Evolutionary conservation across 352 stramenopile species (phyloP), one percentile per base, ranked within the genome.

Genomic region (Albugo candida): DNA sequence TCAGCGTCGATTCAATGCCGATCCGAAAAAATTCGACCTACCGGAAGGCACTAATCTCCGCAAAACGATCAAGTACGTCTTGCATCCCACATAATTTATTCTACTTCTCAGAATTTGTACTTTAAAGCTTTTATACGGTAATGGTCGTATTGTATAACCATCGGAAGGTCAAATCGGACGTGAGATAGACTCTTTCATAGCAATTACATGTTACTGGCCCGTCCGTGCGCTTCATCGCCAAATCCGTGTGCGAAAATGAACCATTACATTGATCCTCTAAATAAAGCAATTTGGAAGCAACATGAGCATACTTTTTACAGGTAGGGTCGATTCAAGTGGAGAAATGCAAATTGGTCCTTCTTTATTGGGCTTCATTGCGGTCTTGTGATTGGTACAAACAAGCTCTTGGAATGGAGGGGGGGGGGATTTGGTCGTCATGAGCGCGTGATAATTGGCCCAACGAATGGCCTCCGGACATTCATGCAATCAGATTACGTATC

Each of bases 211-310:
- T 67, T 58, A 42, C 81, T 83, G 21, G 64, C 64, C 70, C 78
- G 94, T 36, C 80, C 80, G 48, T 95, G 76, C 4, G 82, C 74
- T 5, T 81, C 88, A 61, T 97, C 92, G 4, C 92, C 92, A 1
- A 97, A 59, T 4, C 92, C 92, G 46, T 98, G 91, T 38, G 81
- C 51, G 40, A 89, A 88, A 14, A 92, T 50, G 11, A 93, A 58
- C 57, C 70, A 38, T 18, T 16, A 31, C 12, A 51, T 31, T 31
- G 3, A 8, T 10, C 8, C 3, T 31, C 24, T 31, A 10, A 10
- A 31, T 3, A 8, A 31, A 8, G 8, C 3, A 8, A 31, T 31
- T 10, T 10, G 3, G 24, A 31, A 31, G 24, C 24, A 10, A 10
- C 8, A 8, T 10, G 24, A 31, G 24, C 8, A 8, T 8, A 31